Percentiles rank a stretch among this genome's conserved stretches.
phyloP scores from a whole-genome alignment of 352 stramenopile species.

The Phytophthora boehmeriae region DNA sequence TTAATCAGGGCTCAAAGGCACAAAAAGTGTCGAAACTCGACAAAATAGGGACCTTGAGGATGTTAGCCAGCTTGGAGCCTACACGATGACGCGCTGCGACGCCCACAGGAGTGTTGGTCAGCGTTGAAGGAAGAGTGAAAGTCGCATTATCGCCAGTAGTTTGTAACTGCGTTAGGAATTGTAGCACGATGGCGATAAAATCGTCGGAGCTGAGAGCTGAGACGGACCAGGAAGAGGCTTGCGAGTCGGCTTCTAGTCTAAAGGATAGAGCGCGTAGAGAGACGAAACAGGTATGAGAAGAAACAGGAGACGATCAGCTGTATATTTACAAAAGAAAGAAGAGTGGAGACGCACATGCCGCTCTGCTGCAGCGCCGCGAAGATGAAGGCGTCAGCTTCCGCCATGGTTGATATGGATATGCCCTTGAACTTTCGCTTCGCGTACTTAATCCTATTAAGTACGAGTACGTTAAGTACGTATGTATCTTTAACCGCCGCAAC shows the following conservation, averaged over 20 bases:
- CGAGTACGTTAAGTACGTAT: too few species aligned
- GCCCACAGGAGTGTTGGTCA: slow-evolving; percentile 39
- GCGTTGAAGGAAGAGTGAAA: slow-evolving; percentile 30
- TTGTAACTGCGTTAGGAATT: slow-evolving; percentile 50
- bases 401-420: slow-evolving; percentile 24
- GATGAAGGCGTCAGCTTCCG: slow-evolving; percentile 53
- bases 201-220: slow-evolving; percentile 45
- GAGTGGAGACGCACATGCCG: slow-evolving; percentile 33
- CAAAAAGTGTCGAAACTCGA: slow-evolving; percentile 6
- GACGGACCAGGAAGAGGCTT: slow-evolving; percentile 22
- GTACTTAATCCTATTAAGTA: neutral
- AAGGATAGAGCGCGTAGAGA: slow-evolving; percentile 3
- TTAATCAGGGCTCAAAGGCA: slow-evolving; percentile 4
- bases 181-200: slow-evolving; percentile 54
- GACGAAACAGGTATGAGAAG: neutral
- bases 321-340: neutral
- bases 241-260: slow-evolving; percentile 18
- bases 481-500: too few species aligned
- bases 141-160: slow-evolving; percentile 20
- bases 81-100: slow-evolving; percentile 80
- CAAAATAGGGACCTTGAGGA: slow-evolving; percentile 62
- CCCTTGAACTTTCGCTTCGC: neutral
- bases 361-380: slow-evolving; percentile 57
- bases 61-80: slow-evolving; percentile 70
- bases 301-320: neutral